Evolutionary conservation across 1,284 basidiomycete genomes (phyloP), one percentile per base, ranked within the genome.

Genomic region (Leccinum subrobustum): DNA sequence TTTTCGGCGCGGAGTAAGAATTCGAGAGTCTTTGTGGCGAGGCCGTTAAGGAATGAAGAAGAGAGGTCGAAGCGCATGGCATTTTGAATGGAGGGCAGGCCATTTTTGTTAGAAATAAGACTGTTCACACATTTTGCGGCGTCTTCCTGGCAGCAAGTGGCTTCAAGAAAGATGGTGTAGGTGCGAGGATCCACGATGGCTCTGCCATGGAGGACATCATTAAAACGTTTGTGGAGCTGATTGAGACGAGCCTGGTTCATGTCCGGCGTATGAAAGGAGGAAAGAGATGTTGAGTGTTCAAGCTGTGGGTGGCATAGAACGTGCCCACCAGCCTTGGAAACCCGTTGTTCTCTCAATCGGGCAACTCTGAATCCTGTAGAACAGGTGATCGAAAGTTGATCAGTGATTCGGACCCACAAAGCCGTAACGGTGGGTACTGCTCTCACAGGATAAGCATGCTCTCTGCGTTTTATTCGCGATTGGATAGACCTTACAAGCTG

Each of bases 61-160:
- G 76, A 72, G 3, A 80, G 65, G 51, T 84, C 77, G 47, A 72
- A 77, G 12, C 78, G 76, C 70, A 88, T 78, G 0, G 81, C 78
- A 5, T 67, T 62, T 60, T 81, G 79, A 3, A 88, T 57, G 29
- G 79, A 69, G 3, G 64, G 50, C 9, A 82, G 66, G 7, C 85
- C 85, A 6, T 67, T 60, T 9, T 66, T 59, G 63, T 74, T 80
- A 11, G 69, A 72, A n/a, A 78, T 70, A 8, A 88, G 69, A 56
- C 69, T 78, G 61, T 74, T 69, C 20, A 84, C 64, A 60, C 79
- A 83, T 1, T 72, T 65, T 4, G 74, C 70, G 0, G 75, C 70
- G 61, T 84, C 79, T 12, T 70, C 64, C 57, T 82, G 79, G 8
- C 61, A 63, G 64, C 73, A 79, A 12, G 83, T 69, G 1, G 79